phyloP scores from a whole-genome alignment of 345 rosid species.

The Iberis pinnata region DNA sequence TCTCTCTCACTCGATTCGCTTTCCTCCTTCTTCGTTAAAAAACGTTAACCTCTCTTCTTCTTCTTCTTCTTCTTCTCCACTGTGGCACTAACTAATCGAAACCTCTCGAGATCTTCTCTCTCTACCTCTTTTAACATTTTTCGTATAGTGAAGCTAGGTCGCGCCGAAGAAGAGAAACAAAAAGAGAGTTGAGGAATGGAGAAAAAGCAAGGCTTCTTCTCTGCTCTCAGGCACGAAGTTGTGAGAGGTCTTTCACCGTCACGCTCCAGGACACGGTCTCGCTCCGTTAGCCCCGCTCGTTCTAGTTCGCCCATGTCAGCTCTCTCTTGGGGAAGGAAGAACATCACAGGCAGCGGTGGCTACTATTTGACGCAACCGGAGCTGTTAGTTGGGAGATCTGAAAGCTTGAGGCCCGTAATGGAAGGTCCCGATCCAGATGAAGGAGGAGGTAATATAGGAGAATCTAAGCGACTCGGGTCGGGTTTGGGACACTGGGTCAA shows the following conservation, averaged over 20 bases:
- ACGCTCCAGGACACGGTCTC: slow-evolving; percentile 67
- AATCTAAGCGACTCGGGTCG: slow-evolving; percentile 51
- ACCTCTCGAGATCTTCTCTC: neutral
- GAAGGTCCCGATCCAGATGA: slow-evolving; percentile 95
- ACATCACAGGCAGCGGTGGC: slow-evolving; percentile 9
- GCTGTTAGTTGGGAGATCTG: slow-evolving; percentile 56
- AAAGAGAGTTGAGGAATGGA: slow-evolving; percentile 43
- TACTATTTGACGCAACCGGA: slow-evolving; percentile 42
- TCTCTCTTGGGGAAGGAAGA: slow-evolving; percentile 47
- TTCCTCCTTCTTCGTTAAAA: slow-evolving; percentile 9
- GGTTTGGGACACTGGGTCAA: slow-evolving; percentile 82
- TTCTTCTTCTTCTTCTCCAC: slow-evolving; percentile 13
- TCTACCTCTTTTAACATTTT: neutral
- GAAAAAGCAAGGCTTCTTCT: slow-evolving; percentile 82
- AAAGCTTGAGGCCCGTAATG: slow-evolving; percentile 67
- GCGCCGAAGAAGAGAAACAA: neutral
- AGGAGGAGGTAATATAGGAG: slow-evolving; percentile 44
- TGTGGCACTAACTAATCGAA: slow-evolving; percentile 7
- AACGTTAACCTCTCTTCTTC: slow-evolving; percentile 10
- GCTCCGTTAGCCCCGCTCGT: slow-evolving; percentile 50
- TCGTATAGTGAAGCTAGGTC: neutral
- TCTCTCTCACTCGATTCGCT: slow-evolving; percentile 7
- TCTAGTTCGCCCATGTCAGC: slow-evolving; percentile 46
- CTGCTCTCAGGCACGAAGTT: slow-evolving; percentile 74
- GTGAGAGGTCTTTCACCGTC: slow-evolving; percentile 84